Conservation (phyloP, 2,329 filamentous ascomycete species). For the Lojkania enalia region DNA sequence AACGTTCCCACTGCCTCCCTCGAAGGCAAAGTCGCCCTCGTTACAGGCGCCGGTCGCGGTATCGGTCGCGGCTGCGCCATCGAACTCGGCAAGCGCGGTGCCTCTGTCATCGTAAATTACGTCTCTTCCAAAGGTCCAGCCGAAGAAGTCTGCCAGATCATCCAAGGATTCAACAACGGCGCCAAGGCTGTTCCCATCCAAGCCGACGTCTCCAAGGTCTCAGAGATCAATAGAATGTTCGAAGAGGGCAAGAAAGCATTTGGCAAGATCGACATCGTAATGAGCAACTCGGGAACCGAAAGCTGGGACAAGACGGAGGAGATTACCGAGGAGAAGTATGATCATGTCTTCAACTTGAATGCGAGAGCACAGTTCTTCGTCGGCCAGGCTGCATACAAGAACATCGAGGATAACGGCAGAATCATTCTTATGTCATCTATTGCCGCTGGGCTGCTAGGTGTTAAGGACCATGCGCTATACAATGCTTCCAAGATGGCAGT, state of each 20-base stretch:
- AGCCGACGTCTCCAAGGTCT: conserved; percentile 58
- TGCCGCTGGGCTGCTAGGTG: conserved; percentile 66
- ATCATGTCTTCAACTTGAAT: conserved; percentile 71
- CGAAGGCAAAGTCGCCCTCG: conserved; percentile 59
- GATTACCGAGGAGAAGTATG: conserved; percentile 70
- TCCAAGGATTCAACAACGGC: conserved; percentile 51
- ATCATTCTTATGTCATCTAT: conserved; percentile 77
- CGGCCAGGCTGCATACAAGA: conserved; percentile 72
- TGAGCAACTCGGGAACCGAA: conserved; percentile 63
- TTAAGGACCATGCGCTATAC: conserved; percentile 73
- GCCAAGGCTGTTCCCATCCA: conserved; percentile 62
- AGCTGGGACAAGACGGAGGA: conserved; percentile 70
- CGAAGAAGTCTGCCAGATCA: conserved; percentile 53
- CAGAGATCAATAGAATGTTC: conserved; percentile 63
- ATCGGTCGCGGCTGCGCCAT: conserved; percentile 69
- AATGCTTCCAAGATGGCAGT: conserved; percentile 73
- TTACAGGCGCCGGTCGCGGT: conserved; percentile 67
- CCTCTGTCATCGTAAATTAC: conserved; percentile 68
- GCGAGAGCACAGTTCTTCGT: conserved; percentile 76
- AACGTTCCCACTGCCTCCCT: conserved; percentile 54
- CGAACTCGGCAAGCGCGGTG: conserved; percentile 67
- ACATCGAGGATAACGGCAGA: conserved; percentile 69
- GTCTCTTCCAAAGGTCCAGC: conserved; percentile 57
- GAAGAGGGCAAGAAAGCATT: conserved; percentile 49
- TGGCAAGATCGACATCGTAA: conserved; percentile 52